These are phyloP conservation scores for Jacaranda mimosifolia DNA, from an alignment of 257 asterid genomes.

Conservation along the genomic window DNA sequence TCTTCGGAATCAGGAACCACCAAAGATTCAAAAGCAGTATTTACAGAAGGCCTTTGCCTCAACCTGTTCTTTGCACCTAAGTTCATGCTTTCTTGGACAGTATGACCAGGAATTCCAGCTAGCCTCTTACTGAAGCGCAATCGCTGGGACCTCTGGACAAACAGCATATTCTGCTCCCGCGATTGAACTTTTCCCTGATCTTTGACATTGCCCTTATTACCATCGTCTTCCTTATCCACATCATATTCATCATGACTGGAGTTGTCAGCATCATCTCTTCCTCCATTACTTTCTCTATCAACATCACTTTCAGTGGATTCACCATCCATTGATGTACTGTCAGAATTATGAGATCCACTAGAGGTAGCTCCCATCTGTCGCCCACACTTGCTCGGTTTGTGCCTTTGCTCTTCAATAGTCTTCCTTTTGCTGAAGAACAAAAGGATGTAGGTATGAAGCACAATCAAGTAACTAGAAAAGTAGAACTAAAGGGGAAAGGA, in stretches of 20 bases:
- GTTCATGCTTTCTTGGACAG: slow-evolving; percentile 51
- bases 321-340: slow-evolving; percentile 41
- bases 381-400: slow-evolving; percentile 32
- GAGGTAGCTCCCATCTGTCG: slow-evolving; percentile 38
- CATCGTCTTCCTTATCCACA: slow-evolving; percentile 35
- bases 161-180: slow-evolving; percentile 40
- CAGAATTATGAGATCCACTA: slow-evolving; percentile 39
- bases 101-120: slow-evolving; percentile 55
- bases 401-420: slow-evolving; percentile 43
- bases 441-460: slow-evolving; percentile 6
- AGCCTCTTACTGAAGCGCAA: slow-evolving; percentile 51
- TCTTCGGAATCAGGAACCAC: slow-evolving; percentile 76
- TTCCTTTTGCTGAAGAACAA: slow-evolving; percentile 60
- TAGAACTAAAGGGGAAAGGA: neutral
- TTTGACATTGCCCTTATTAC: slow-evolving; percentile 28
- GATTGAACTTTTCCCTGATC: slow-evolving; percentile 14
- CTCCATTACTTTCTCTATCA: slow-evolving; percentile 36
- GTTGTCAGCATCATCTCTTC: slow-evolving; percentile 36
- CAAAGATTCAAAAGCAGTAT: slow-evolving; percentile 54
- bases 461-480: slow-evolving; percentile 11
- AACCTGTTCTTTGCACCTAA: slow-evolving; percentile 61
- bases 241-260: slow-evolving; percentile 49
- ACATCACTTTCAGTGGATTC: slow-evolving; percentile 49
- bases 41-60: slow-evolving; percentile 66
- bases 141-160: slow-evolving; percentile 44